Evolutionary conservation across 306 rosid genomes (phyloP).

Genomic region (Castanea mollissima): DNA sequence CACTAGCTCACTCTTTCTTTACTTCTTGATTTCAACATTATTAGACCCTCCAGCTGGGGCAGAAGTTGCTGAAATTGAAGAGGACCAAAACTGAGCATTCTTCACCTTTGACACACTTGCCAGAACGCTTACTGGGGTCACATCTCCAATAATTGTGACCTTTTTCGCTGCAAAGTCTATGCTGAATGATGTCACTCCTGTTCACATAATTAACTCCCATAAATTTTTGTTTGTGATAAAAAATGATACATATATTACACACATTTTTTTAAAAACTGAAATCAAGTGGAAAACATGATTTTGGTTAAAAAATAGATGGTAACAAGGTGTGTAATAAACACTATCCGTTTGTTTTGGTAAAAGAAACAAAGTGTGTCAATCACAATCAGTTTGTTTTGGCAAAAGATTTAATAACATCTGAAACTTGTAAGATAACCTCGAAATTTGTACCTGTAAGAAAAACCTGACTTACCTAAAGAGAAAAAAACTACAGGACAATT

Average conservation of each 20-base stretch:
- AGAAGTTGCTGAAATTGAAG: constrained; percentile 20
- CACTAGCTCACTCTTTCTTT: constrained; percentile 7
- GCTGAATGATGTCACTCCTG: constrained; percentile 86
- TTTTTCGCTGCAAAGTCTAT: constrained; percentile 89
- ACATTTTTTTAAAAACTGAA: too few species aligned
- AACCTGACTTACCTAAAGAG: too few species aligned
- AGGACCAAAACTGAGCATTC: constrained; percentile 86
- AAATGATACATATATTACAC: not conserved
- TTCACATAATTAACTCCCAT: constrained; percentile 12
- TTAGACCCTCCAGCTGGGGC: constrained; percentile 25
- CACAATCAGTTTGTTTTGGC: too few species aligned
- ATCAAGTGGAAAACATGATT: too few species aligned
- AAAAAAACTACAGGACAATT: too few species aligned
- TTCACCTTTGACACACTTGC: constrained; percentile 89
- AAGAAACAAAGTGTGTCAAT: too few species aligned
- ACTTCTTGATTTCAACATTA: constrained; percentile 31
- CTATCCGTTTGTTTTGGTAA: too few species aligned
- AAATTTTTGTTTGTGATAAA: not conserved
- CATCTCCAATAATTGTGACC: constrained; percentile 82
- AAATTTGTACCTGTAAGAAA: too few species aligned
- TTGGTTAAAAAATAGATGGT: too few species aligned
- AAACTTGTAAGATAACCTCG: too few species aligned
- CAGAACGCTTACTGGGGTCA: constrained; percentile 65
- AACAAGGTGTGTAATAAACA: too few species aligned
- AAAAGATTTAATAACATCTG: too few species aligned